Evolutionary conservation across 2,329 filamentous ascomycete species (phyloP).

Genomic region (Colletotrichum lindemuthianum): DNA sequence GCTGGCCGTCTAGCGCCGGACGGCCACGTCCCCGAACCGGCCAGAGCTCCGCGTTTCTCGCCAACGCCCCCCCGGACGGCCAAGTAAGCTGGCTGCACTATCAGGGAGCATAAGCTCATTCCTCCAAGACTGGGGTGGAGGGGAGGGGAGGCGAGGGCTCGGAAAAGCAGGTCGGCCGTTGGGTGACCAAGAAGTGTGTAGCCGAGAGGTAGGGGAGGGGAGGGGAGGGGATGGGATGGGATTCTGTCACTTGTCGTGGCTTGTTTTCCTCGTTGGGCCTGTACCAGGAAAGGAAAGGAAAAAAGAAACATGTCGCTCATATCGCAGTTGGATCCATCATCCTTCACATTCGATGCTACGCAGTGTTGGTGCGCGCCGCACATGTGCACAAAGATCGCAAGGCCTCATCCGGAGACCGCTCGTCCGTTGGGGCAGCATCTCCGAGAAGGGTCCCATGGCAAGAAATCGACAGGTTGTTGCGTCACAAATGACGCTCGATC

Average conservation of each 20-base stretch:
- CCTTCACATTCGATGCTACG: too few relatives aligned
- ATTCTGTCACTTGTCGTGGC: not conserved
- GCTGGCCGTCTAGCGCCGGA: too few relatives aligned
- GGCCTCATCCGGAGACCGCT: slow-evolving; percentile 11
- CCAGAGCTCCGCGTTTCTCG: slow-evolving; percentile 1
- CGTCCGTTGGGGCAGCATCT: slow-evolving; percentile 26
- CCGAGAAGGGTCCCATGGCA: slow-evolving; percentile 1
- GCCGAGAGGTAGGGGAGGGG: too few relatives aligned
- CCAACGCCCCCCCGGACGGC: not conserved
- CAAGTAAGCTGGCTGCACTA: slow-evolving; percentile 1
- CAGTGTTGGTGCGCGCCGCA: too few relatives aligned
- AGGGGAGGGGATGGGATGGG: too few relatives aligned
- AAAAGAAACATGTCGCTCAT: too few relatives aligned
- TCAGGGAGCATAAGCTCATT: slow-evolving; percentile 25
- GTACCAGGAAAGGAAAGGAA: too few relatives aligned
- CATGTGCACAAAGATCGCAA: not conserved
- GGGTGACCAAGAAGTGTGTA: slow-evolving; percentile 1
- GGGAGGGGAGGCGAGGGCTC: not conserved
- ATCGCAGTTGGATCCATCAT: too few relatives aligned
- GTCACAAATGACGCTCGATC: slow-evolving; percentile 2
- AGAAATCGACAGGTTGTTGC: not conserved
- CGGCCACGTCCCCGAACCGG: slow-evolving; percentile 6
- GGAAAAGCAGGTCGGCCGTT: not conserved
- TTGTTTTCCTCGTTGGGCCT: not conserved
- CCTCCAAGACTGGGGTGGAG: slow-evolving; percentile 1